A percentile compares a stretch with the other conserved stretches of the same genome.
Conservation (phyloP, 2,329 filamentous ascomycete species). For the Botrytis aclada region DNA sequence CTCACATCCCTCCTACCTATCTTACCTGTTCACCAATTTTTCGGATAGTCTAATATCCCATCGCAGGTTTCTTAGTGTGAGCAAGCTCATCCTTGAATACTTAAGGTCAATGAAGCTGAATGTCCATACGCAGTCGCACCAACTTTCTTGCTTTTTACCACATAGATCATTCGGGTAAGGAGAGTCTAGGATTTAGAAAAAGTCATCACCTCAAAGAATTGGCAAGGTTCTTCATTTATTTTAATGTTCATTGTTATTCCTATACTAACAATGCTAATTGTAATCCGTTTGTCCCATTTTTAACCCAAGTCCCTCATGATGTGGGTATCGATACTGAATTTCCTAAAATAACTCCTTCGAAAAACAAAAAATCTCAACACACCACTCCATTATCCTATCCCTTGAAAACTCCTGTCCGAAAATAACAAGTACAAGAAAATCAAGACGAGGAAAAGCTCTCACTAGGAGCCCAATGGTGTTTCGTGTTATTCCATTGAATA, state of each 20-base stretch:
- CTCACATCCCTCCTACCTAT: background rate
- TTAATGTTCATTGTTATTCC: background rate
- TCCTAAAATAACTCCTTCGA: constrained; percentile 4
- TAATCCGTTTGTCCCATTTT: background rate
- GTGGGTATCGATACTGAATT: constrained; percentile 14
- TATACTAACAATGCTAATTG: constrained; percentile 1
- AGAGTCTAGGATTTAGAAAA: background rate
- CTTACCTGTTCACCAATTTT: background rate
- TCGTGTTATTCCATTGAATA: background rate
- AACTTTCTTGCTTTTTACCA: background rate
- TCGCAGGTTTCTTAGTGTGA: background rate
- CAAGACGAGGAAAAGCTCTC: background rate
- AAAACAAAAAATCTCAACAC: background rate
- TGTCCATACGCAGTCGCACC: background rate
- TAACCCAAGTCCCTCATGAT: background rate
- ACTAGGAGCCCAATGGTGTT: background rate
- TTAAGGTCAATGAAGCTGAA: background rate
- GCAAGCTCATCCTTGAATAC: background rate
- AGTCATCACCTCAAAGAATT: background rate
- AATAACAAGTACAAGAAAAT: background rate
- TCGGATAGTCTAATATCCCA: background rate
- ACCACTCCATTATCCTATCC: background rate
- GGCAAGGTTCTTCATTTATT: background rate
- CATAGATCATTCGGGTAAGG: background rate
- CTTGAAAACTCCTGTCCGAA: background rate